These are phyloP conservation scores for Fusarium paranaense DNA, from an alignment of 2,329 filamentous ascomycete species.

Conservation along the genomic window DNA sequence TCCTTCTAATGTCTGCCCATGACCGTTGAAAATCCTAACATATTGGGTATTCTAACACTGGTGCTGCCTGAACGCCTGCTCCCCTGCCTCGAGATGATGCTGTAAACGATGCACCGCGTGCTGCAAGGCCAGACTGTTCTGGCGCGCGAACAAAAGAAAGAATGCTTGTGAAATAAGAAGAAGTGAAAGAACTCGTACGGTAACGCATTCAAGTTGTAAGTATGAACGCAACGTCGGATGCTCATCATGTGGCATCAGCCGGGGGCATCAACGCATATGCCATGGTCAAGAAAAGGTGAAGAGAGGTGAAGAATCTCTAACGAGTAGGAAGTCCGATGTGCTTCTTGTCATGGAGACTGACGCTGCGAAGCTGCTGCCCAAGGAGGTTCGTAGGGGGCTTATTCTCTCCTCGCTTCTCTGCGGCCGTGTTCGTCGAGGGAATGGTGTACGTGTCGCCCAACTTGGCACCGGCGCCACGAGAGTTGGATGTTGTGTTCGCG, in stretches of 20 bases:
- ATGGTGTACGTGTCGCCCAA: slow-evolving; percentile 37
- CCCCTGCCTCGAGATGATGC: slow-evolving; percentile 5
- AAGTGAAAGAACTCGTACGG: slow-evolving; percentile 17
- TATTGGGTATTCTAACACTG: slow-evolving; percentile 38
- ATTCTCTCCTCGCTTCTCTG: slow-evolving; percentile 59
- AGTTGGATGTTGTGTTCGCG: slow-evolving; percentile 52
- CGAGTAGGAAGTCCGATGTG: slow-evolving; percentile 24
- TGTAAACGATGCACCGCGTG: slow-evolving; percentile 18
- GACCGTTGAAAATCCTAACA: slow-evolving; percentile 42
- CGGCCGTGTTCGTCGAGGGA: slow-evolving; percentile 25
- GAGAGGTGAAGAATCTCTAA: slow-evolving; percentile 20
- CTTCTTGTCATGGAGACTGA: slow-evolving; percentile 28
- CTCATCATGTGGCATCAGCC: slow-evolving; percentile 30
- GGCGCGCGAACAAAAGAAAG: background rate
- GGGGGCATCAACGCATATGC: slow-evolving; percentile 5
- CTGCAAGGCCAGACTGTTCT: slow-evolving; percentile 9
- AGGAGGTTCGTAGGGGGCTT: slow-evolving; percentile 50
- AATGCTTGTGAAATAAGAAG: slow-evolving; percentile 15
- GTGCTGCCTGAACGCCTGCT: slow-evolving; percentile 25
- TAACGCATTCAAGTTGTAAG: slow-evolving; percentile 47
- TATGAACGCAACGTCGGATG: slow-evolving; percentile 49
- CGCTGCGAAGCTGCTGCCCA: slow-evolving; percentile 26
- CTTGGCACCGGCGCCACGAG: slow-evolving; percentile 46
- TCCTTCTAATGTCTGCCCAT: slow-evolving; percentile 24
- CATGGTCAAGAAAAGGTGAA: slow-evolving; percentile 17